phyloP scores from a whole-genome alignment of 306 rosid species.

The Ormosia emarginata region DNA sequence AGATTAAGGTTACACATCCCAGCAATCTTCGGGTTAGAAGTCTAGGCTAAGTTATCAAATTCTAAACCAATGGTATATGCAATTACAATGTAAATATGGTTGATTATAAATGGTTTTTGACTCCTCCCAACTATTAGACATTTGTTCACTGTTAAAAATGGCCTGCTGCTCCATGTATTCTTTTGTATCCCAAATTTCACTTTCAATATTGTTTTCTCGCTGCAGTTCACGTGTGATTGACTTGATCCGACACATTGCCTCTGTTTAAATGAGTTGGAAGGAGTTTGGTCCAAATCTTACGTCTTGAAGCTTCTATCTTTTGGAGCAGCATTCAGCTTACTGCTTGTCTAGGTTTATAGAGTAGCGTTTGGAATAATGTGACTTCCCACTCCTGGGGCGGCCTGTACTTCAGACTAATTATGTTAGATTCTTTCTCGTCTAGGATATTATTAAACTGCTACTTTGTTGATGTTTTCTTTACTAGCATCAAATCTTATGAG shows the following conservation, averaged over 20 bases:
- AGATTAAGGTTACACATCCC: too few relatives aligned
- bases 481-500: background rate
- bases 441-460: background rate
- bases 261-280: background rate
- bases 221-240: constrained; percentile 35
- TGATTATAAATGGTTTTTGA: background rate
- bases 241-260: constrained; percentile 35
- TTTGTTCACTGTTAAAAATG: background rate
- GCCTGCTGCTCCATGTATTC: background rate
- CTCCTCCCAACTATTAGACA: background rate
- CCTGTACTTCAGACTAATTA: background rate
- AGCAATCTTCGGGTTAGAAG: background rate
- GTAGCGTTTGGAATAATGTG: background rate
- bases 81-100: background rate
- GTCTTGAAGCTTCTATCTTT: background rate
- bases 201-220: background rate
- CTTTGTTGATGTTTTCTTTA: background rate
- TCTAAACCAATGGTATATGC: background rate
- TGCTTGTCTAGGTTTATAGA: background rate
- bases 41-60: background rate
- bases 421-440: background rate
- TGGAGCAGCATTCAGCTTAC: background rate
- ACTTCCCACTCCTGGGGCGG: background rate
- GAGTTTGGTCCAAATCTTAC: background rate
- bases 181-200: background rate